phyloP scores from a whole-genome alignment of 768 basidiomycete species.

The Boletus pseudo-olivaceus region DNA sequence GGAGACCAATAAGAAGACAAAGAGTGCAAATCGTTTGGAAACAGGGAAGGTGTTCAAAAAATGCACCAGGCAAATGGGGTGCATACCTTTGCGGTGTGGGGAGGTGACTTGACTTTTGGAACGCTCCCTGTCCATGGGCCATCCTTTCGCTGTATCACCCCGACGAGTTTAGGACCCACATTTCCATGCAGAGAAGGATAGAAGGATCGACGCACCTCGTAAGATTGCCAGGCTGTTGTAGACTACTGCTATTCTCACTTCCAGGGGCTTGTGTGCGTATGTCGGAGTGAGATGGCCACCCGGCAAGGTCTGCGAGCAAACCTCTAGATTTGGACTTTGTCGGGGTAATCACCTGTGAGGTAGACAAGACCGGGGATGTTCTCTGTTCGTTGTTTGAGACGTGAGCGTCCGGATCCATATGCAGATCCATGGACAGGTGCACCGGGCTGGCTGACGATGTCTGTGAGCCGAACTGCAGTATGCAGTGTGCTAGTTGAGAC shows the following conservation, averaged over 20 bases:
- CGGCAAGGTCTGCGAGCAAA: constrained; percentile 12
- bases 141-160: constrained; percentile 4
- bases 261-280: constrained; percentile 14
- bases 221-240: constrained; percentile 4
- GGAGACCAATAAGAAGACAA: background rate
- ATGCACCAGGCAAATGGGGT: background rate
- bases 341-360: constrained; percentile 10
- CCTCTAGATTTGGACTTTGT: constrained; percentile 7
- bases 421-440: constrained; percentile 8
- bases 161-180: background rate
- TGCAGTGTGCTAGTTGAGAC: background rate
- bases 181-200: background rate
- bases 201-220: constrained; percentile 13
- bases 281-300: constrained; percentile 16
- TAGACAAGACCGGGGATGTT: constrained; percentile 1
- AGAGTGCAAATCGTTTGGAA: background rate
- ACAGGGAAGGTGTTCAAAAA: background rate
- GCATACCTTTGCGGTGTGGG: constrained; percentile 32
- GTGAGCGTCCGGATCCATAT: background rate
- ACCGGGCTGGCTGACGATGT: background rate
- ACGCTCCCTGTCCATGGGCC: background rate
- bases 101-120: constrained; percentile 23
- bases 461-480: background rate
- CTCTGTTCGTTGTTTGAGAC: constrained; percentile 2
- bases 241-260: constrained; percentile 3